Percentiles rank a stretch among this genome's conserved stretches.
These are phyloP conservation scores for Wickerhamiella slavikovae DNA, from an alignment of 805 yeast species.

Conservation along the genomic window DNA sequence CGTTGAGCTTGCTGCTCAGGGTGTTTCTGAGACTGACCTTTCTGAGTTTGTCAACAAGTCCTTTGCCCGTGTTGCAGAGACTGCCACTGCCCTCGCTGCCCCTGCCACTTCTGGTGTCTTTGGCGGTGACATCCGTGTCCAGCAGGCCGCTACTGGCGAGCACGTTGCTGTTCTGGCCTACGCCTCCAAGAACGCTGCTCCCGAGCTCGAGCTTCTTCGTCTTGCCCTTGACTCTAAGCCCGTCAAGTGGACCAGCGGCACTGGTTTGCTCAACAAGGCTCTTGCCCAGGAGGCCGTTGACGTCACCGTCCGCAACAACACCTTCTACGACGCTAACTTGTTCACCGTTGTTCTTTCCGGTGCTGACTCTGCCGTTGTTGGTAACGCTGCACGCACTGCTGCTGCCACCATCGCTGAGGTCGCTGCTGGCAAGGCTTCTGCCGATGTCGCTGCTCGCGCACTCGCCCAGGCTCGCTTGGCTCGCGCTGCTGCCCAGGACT, in stretches of 20 bases:
- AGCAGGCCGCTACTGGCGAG: constrained; percentile 31
- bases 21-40: constrained; percentile 56
- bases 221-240: constrained; percentile 35
- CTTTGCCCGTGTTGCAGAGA: constrained; percentile 41
- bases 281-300: constrained; percentile 25
- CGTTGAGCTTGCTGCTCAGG: constrained; percentile 50
- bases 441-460: constrained; percentile 27
- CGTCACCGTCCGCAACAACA: constrained; percentile 31
- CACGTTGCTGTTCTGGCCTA: constrained; percentile 66
- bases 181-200: constrained; percentile 39
- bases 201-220: constrained; percentile 52
- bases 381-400: constrained; percentile 32
- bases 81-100: constrained; percentile 26
- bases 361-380: constrained; percentile 33
- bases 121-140: constrained; percentile 41
- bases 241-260: constrained; percentile 33
- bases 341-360: constrained; percentile 52
- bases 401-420: constrained; percentile 13
- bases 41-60: constrained; percentile 39
- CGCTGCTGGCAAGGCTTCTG: constrained; percentile 13
- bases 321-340: constrained; percentile 63
- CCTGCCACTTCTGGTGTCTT: constrained; percentile 24
- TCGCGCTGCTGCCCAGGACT: constrained; percentile 23
- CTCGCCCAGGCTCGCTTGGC: constrained; percentile 38
- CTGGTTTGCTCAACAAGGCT: constrained; percentile 28